Base-by-base conservation (phyloP, 768 basidiomycete species). In the Strobilomyces dryophilus region DNA sequence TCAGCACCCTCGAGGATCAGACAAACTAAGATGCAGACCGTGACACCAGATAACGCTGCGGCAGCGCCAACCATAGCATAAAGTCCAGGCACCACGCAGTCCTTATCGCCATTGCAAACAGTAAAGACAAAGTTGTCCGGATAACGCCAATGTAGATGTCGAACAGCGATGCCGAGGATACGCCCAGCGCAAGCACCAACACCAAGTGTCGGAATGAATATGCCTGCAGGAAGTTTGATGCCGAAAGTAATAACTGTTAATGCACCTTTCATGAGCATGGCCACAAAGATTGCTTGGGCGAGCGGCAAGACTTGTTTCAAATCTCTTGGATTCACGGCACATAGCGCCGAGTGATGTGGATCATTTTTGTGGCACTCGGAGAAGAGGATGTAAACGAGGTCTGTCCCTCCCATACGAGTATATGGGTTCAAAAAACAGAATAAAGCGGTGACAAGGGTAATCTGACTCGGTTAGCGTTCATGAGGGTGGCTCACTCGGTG, bases 41-140 rank as follows among this genome's bases (percentile, higher is more conserved):
- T 98, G 15, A 98, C 95, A n/a, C 97, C 95, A 27, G 94, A 94
- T 43, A 99, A 75, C 0, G 93, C 78, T 0, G 94, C 93, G 2
- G 94, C 95, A 1, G 97, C 97, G 31, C 97, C 97, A 24, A 93
- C 89, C 91, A 97, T 95, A 5, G 92, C 92, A 71, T 95, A 95
- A 34, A 94, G 71, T 4, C 95, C 95, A 9, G 95, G 94, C 14
- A 94, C 74, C 47, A 98, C 77, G 74, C 94, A 95, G 47, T 84
- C 78, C 31, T 74, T 70, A 58, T 86, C 80, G 11, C 79, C 81
- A 11, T 75, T 62, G 67, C 94, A 95, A 1, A 73, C 71, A 20
- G 73, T 72, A 64, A 94, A 93, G n/a, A 92, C 65, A 1, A 73
- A 50, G 37, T 76, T 74, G 26, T 79, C 54, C 0, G 91, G 89